Percentiles rank a stretch among this genome's conserved stretches.
Evolutionary conservation across 2,329 filamentous ascomycete species (phyloP).

Genomic region (Balansia obtecta): DNA sequence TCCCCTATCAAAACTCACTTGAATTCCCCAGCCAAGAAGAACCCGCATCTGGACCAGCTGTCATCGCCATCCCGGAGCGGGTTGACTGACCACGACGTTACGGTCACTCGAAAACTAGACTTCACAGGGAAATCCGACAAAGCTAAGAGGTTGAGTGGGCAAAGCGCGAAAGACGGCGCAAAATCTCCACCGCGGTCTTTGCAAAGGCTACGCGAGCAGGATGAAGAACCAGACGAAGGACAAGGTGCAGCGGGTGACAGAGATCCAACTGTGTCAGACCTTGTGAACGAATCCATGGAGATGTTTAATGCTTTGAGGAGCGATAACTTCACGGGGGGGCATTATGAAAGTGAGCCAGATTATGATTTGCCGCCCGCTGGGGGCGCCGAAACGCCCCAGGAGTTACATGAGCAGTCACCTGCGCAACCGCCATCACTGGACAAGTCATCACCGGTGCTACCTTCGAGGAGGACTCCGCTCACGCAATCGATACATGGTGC

Average conservation of each 20-base stretch:
- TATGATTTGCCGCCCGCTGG: not conserved
- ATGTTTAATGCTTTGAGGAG: slow-evolving; percentile 24
- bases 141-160: slow-evolving; percentile 4
- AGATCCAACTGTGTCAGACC: slow-evolving; percentile 16
- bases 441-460: not conserved
- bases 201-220: not conserved
- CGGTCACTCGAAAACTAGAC: slow-evolving; percentile 42
- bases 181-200: slow-evolving; percentile 4
- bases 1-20: slow-evolving; percentile 54
- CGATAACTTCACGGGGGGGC: slow-evolving; percentile 6
- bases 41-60: slow-evolving; percentile 41
- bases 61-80: slow-evolving; percentile 36
- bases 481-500: not conserved
- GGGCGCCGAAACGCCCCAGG: slow-evolving; percentile 5
- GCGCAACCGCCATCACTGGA: not conserved
- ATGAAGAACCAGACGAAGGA: slow-evolving; percentile 16
- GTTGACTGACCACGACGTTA: slow-evolving; percentile 18
- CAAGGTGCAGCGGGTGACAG: slow-evolving; percentile 13
- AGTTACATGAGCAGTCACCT: not conserved
- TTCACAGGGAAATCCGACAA: slow-evolving; percentile 24
- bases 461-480: not conserved
- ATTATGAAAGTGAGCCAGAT: slow-evolving; percentile 8
- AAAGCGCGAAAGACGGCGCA: slow-evolving; percentile 15
- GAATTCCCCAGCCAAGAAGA: slow-evolving; percentile 47
- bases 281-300: slow-evolving; percentile 30